phyloP scores from a whole-genome alignment of 164 flowering plant species.

The Chimonanthus salicifolius region DNA sequence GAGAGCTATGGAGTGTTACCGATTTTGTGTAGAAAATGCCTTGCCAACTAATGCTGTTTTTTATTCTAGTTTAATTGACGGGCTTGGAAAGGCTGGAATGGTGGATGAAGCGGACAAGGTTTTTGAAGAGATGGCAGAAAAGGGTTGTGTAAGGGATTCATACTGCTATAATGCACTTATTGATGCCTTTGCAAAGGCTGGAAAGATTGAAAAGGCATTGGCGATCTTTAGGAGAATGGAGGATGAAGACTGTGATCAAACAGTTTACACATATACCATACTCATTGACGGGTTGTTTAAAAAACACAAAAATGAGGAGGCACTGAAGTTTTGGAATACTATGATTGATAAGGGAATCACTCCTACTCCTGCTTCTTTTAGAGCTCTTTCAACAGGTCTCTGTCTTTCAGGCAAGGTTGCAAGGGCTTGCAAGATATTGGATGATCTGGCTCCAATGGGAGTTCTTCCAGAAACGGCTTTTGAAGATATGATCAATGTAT shows the following conservation, averaged over 20 bases:
- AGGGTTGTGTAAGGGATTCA: constrained; percentile 73
- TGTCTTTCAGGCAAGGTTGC: constrained; percentile 88
- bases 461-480: constrained; percentile 69
- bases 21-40: constrained; percentile 36
- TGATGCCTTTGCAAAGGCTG: constrained; percentile 64
- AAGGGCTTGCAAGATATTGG: constrained; percentile 76
- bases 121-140: constrained; percentile 74
- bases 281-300: constrained; percentile 70
- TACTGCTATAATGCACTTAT: constrained; percentile 88
- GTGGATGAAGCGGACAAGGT: constrained; percentile 67
- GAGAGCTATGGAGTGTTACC: constrained; percentile 59
- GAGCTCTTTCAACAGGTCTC: constrained; percentile 85
- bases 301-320: constrained; percentile 80
- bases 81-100: constrained; percentile 82
- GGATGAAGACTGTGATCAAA: constrained; percentile 80
- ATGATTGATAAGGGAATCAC: constrained; percentile 95
- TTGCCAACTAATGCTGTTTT: constrained; percentile 53
- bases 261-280: constrained; percentile 89
- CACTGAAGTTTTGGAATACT: constrained; percentile 73
- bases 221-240: constrained; percentile 66
- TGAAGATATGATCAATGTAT: constrained; percentile 80
- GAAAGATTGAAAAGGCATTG: constrained; percentile 69
- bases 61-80: constrained; percentile 82
- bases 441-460: constrained; percentile 66
- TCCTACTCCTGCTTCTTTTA: constrained; percentile 78